Conservation (phyloP, 129 eudicot species). For the Glebionis coronaria region DNA sequence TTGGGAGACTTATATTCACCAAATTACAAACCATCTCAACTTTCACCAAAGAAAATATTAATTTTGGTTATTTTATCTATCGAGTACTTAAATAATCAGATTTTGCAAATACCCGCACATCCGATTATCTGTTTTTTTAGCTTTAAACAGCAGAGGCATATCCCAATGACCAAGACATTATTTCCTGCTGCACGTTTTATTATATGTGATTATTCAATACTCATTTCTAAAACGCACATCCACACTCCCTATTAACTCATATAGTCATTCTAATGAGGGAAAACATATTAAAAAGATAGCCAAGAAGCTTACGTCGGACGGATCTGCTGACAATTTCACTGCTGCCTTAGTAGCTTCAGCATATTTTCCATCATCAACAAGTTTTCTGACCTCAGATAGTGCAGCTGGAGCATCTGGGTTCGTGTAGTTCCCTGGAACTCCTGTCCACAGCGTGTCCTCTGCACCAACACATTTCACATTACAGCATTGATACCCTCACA, state of each 20-base stretch:
- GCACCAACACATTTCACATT: slow-evolving; percentile 19
- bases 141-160: background rate
- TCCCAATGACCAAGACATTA: background rate
- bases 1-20: too few species aligned
- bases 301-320: slow-evolving; percentile 55
- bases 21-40: background rate
- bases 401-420: slow-evolving; percentile 59
- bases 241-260: background rate
- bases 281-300: background rate
- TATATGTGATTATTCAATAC: background rate
- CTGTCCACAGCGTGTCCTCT: slow-evolving; percentile 96
- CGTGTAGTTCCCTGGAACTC: slow-evolving; percentile 68
- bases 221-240: background rate
- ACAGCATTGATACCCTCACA: background rate
- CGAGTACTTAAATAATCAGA: background rate
- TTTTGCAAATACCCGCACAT: too few species aligned
- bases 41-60: background rate
- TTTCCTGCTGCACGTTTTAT: background rate
- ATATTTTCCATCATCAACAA: slow-evolving; percentile 73
- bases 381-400: slow-evolving; percentile 62
- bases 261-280: background rate
- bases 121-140: background rate
- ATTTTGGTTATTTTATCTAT: background rate
- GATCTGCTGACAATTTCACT: slow-evolving; percentile 56
- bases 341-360: slow-evolving; percentile 75